Evolutionary conservation across 139 green algal species (phyloP), one percentile per base, ranked within the genome.

Genomic region (Chlorella vulgaris): DNA sequence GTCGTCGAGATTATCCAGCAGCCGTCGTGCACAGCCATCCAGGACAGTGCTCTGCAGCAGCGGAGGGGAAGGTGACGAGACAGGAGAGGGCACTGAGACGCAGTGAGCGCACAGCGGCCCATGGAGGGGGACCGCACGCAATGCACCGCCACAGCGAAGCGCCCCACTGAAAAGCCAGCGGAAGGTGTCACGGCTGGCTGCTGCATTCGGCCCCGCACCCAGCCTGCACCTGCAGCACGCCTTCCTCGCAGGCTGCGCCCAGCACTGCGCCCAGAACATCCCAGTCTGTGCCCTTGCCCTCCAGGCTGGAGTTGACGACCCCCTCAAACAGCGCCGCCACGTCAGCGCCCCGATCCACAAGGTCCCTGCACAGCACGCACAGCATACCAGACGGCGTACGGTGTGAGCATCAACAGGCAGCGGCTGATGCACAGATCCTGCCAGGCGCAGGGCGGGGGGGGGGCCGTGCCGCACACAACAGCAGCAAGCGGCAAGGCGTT

Each of bases 1-100:
- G 51, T 86, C 62, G n/a, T 88, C 79, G 40, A 89, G 76, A 33
- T 43, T 53, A 61, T 85, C 66, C 39, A 89, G 50, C 55, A 85
- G 40, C 40, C 29, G 43, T 13, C 81, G 63, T 15, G 67, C 35
- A 18, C 81, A 81, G 4, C 33, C 6, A 47, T 80, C 53, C n/a
- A 87, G 24, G n/a, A 75, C 80, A 36, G 69, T 43, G n/a, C 50
- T 2, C 58, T 69, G 74, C 58, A 31, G 33, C n/a, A 33, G 26
- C 24, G 3, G 60, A 31, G 60, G n/a, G 15, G 24, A 67, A 29
- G 43, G 8, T 29, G 29, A 42, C n/a, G n/a, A 21, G 18, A 22
- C 22, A 28, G 3, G 35, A 6, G 35, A 29, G 35, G 5, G 15
- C 15, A 7, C 18, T 31, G 35, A n/a, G 21, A 21, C 13, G 19